phyloP scores from a whole-genome alignment of 495 filamentous ascomycete genomes.

The Aspergillus leporis region DNA sequence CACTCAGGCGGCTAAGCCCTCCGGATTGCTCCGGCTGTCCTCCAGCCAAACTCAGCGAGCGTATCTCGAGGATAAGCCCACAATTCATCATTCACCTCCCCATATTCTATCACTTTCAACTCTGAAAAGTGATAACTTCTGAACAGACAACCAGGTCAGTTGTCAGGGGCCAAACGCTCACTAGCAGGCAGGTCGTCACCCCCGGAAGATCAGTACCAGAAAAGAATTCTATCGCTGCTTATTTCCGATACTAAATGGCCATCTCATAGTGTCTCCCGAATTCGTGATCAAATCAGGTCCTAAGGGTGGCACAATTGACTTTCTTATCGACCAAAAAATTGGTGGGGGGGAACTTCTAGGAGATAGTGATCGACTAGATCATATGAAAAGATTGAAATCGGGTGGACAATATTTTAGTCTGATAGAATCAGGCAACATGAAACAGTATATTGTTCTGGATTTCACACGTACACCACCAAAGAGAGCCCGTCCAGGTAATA shows the following conservation, averaged over 20 bases:
- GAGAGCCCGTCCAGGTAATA: conserved; percentile 23
- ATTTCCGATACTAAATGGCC: conserved; percentile 19
- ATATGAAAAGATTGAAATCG: conserved; percentile 21
- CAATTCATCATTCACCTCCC: too few species aligned
- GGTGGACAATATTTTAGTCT: conserved; percentile 21
- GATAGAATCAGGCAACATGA: conserved; percentile 22
- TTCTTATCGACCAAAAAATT: conserved; percentile 21
- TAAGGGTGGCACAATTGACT: conserved; percentile 24
- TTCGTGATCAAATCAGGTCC: conserved; percentile 18
- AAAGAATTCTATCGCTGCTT: conserved; percentile 29
- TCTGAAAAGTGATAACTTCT: too few species aligned
- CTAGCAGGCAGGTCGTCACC: conserved; percentile 18
- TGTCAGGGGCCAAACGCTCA: conserved; percentile 20
- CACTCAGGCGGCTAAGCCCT: too few species aligned
- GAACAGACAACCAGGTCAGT: conserved; percentile 17
- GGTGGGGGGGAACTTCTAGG: conserved; percentile 25
- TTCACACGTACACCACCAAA: conserved; percentile 18
- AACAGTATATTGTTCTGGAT: conserved; percentile 25
- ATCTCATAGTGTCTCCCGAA: conserved; percentile 25
- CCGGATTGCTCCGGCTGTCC: too few species aligned
- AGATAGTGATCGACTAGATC: conserved; percentile 22
- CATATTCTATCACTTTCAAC: too few species aligned
- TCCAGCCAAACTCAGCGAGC: too few species aligned
- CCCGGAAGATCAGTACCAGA: conserved; percentile 26
- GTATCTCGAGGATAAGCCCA: too few species aligned